Evolutionary conservation across 305 asterid genomes (phyloP).

Genomic region (Coffea humblotiana): DNA sequence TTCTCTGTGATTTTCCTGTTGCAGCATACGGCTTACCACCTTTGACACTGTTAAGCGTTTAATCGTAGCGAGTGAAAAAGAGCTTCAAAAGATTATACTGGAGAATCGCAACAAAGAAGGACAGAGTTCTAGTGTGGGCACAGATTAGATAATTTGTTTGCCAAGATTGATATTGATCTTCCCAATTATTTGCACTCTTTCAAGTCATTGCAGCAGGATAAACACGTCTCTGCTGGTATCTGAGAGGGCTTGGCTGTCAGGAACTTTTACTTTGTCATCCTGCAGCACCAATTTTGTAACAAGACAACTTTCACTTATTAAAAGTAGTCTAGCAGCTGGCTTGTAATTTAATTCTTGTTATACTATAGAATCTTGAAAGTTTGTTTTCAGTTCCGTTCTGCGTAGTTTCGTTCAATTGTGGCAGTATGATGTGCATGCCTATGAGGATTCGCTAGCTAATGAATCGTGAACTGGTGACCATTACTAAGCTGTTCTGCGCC

Average conservation of each 20-base stretch:
- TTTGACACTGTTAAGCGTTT: conserved; percentile 74
- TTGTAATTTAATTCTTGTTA: background rate
- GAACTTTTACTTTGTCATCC: conserved; percentile 6
- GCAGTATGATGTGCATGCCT: background rate
- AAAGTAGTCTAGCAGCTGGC: background rate
- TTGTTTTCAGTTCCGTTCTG: background rate
- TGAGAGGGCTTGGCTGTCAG: conserved; percentile 26
- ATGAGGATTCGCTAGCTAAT: too few species aligned
- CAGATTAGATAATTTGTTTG: conserved; percentile 23
- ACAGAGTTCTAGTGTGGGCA: conserved; percentile 30
- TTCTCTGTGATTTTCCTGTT: conserved; percentile 12
- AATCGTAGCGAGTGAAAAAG: conserved; percentile 63
- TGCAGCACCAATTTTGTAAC: conserved; percentile 29
- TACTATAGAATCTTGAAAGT: background rate
- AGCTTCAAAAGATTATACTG: conserved; percentile 55
- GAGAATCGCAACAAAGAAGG: conserved; percentile 58
- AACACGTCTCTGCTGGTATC: conserved; percentile 1
- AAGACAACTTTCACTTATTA: conserved; percentile 17
- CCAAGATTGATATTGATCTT: conserved; percentile 3
- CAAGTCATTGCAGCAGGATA: conserved; percentile 8
- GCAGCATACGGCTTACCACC: conserved; percentile 88
- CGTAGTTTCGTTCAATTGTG: background rate
- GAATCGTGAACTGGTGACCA: too few species aligned
- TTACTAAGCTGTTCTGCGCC: too few species aligned
- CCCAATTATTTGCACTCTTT: conserved; percentile 16